A percentile compares a stretch with the other conserved stretches of the same genome.
Evolutionary conservation across 805 yeast species (phyloP).

Genomic region (Nakazawaea wickerhamii): DNA sequence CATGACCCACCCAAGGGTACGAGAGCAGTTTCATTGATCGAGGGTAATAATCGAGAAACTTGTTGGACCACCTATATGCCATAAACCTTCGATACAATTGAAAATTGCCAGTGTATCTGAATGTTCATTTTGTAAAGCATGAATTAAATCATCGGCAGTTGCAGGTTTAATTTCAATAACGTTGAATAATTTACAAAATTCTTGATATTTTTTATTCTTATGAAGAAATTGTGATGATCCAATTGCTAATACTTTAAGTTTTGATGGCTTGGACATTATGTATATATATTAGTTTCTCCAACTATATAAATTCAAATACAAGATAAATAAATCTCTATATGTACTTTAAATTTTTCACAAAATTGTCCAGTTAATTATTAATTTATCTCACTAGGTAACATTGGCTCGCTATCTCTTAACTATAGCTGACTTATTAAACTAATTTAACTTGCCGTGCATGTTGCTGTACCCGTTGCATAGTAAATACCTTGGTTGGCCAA

Average conservation of each 20-base stretch:
- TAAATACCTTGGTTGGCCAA: too few species aligned
- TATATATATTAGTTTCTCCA: not conserved
- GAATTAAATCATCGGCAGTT: slow-evolving; percentile 30
- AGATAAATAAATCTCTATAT: too few species aligned
- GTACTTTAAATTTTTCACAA: too few species aligned
- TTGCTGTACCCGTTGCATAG: too few species aligned
- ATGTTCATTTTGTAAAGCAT: slow-evolving; percentile 31
- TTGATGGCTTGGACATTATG: slow-evolving; percentile 14
- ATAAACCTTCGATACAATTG: slow-evolving; percentile 56
- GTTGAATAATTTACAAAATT: slow-evolving; percentile 32
- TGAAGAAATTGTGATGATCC: slow-evolving; percentile 21
- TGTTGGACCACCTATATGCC: slow-evolving; percentile 38
- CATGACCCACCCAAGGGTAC: slow-evolving; percentile 54
- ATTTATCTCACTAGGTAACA: too few species aligned
- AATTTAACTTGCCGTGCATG: too few species aligned
- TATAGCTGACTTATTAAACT: too few species aligned
- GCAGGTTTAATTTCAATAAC: slow-evolving; percentile 27
- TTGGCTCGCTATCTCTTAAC: too few species aligned
- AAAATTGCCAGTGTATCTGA: slow-evolving; percentile 44
- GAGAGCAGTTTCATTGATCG: slow-evolving; percentile 39
- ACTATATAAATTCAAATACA: too few species aligned
- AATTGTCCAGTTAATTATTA: too few species aligned
- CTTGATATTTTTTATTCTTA: slow-evolving; percentile 23
- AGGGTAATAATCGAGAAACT: slow-evolving; percentile 33
- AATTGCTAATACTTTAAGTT: slow-evolving; percentile 35